These are phyloP conservation scores for Kockiozyma suomiensis DNA, from an alignment of 805 yeast species.

Conservation along the genomic window DNA sequence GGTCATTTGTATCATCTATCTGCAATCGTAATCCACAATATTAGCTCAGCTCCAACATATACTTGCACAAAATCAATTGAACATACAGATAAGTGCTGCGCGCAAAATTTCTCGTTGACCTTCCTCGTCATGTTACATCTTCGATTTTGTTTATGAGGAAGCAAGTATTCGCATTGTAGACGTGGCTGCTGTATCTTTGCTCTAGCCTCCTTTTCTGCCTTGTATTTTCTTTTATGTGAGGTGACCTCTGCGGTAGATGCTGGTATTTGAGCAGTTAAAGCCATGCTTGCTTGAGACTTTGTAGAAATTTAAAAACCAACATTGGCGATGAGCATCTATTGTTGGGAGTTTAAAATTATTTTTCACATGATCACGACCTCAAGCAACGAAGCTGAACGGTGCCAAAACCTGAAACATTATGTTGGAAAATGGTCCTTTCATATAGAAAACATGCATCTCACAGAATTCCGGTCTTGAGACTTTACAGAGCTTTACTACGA, in stretches of 20 bases:
- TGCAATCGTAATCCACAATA: not conserved
- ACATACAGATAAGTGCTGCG: constrained; percentile 55
- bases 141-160: constrained; percentile 53
- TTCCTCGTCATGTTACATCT: constrained; percentile 65
- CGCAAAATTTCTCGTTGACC: constrained; percentile 55
- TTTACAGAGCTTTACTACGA: constrained; percentile 20
- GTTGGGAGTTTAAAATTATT: not conserved
- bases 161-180: constrained; percentile 48
- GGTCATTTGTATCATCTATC: not conserved
- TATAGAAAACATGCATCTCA: constrained; percentile 3
- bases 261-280: not conserved
- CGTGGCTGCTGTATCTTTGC: constrained; percentile 5
- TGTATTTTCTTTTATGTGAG: not conserved
- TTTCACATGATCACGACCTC: too few relatives aligned
- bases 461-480: constrained; percentile 11
- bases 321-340: too few relatives aligned
- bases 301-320: not conserved
- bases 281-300: not conserved
- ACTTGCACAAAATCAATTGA: too few relatives aligned
- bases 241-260: not conserved
- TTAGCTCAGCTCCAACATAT: not conserved
- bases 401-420: not conserved
- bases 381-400: too few relatives aligned
- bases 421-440: not conserved
- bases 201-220: not conserved